Evolutionary conservation across 164 flowering plant species (phyloP), one percentile per base, ranked within the genome.

Genomic region (Dillenia suffruticosa): DNA sequence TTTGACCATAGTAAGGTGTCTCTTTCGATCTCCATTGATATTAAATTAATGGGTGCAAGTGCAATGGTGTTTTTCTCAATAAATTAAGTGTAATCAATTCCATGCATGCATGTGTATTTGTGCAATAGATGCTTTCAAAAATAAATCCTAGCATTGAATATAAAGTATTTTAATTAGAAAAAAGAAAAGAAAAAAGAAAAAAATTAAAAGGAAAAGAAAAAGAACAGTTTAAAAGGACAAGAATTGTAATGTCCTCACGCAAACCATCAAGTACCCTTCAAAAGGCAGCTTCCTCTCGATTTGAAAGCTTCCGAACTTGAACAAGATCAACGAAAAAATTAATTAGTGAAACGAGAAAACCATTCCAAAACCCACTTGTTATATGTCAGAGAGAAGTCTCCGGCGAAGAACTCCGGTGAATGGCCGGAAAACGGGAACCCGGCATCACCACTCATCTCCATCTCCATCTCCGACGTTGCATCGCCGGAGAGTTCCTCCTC

Each of bases 331-430:
- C 0, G 40, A 32, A 32, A 32, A 32, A 32, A 32, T 32, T 32
- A 5, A 32, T 32, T 32, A 32, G 40, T 32, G 5, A 32, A 32
- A 32, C 40, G 6, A 32, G 40, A 32, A 32, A 4, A 32, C 40
- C 40, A 32, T 32, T 32, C 6, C 40, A 32, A 32, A 32, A 32
- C 40, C 40, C 40, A 32, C 40, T 5, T 4, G 40, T 32, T 60
- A 54, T 32, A 81, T 82, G 86, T 57, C 84, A 3, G 76, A 70
- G 17, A 57, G 67, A 10, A 54, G 45, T 44, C 56, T n/a, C 49
- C 65, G 70, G 46, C 69, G 74, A 45, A 58, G 75, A 54, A 9
- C 51, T 19, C 65, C 75, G 58, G 49, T 55, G 15, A 22, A 11
- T 44, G 58, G 62, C 14, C 72, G 63, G 61, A 70, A 47, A 55